Percentiles rank a stretch among this genome's conserved stretches.
Evolutionary conservation across 257 asterid species (phyloP).

Genomic region (Solanum chaucha): DNA sequence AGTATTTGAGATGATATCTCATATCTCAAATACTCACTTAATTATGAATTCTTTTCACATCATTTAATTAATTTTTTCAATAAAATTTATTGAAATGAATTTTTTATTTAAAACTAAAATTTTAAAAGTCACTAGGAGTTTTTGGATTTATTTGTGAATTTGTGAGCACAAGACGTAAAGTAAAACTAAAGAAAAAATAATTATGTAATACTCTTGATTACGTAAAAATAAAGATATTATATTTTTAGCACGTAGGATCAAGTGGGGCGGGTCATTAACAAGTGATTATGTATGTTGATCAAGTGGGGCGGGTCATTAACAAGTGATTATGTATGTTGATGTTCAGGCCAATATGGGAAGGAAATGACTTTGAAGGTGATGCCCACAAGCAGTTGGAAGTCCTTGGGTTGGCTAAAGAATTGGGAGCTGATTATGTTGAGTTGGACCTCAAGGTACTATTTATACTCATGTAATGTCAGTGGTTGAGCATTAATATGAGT

Average conservation of each 20-base stretch:
- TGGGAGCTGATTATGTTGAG: conserved; percentile 57
- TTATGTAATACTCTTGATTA: background rate
- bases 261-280: background rate
- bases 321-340: background rate
- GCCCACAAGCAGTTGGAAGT: conserved; percentile 18
- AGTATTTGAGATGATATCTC: no score
- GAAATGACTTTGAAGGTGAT: conserved; percentile 13
- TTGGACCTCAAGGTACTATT: conserved; percentile 41
- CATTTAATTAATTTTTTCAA: no score
- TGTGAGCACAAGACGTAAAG: background rate
- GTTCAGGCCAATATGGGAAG: conserved; percentile 33
- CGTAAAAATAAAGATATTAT: background rate
- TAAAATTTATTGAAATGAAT: background rate
- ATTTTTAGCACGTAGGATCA: background rate
- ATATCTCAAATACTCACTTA: no score
- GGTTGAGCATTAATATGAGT: background rate
- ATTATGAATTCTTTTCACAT: background rate
- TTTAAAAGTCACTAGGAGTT: background rate
- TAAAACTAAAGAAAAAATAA: background rate
- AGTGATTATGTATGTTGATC: background rate
- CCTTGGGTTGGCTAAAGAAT: conserved; percentile 40
- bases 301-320: background rate
- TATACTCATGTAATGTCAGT: no score
- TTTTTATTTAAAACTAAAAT: no score
- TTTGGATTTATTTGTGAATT: background rate